Evolutionary conservation across 768 basidiomycete genomes (phyloP), one percentile per base, ranked within the genome.

Genomic region (Sarcodon sp.): DNA sequence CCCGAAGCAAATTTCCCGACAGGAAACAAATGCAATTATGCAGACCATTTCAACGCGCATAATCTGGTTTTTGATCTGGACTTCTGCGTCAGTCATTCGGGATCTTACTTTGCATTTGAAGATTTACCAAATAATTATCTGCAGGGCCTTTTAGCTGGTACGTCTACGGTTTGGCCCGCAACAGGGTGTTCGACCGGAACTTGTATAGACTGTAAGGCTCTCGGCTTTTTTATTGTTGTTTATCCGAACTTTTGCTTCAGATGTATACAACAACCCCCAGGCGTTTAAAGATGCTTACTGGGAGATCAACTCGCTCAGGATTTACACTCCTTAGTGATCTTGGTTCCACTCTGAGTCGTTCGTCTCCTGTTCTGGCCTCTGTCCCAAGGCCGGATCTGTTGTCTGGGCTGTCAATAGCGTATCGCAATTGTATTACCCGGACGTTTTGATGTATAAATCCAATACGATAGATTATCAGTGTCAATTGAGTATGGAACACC

Each of bases 271-370:
- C 51, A 71, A 79, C 53, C 83, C 85, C 0, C 50, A 56, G 5
- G 70, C 68, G 10, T 86, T 86, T 61, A 37, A 51, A 9, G 67
- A 81, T 13, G 80, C 84, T 1, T 86, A 79, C 60, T 87, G 82
- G 81, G 76, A 76, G 52, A 69, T 87, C 60, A 75, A 76, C 54
- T 70, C 72, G 13, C 60, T 86, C 33, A 68, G 70, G 33, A 67
- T 83, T 13, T 87, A 82, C 56, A 66, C 63, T 4, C 56, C 58
- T 34, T 27, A 27, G 21, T 27, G 21, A 27, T 27, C 4, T 27
- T 27, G 21, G 21, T 27, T 27, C 21, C 21, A 27, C 21, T 4
- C 21, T 4, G 3, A 27, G 21, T 27, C 21, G 4, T 27, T 27
- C 21, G 21, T 27, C 21, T 27, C 21, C 4, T 27, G 21, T 27